Evolutionary conservation across 2,329 filamentous ascomycete genomes (phyloP).

Genomic region (Hypomyces perniciosus): DNA sequence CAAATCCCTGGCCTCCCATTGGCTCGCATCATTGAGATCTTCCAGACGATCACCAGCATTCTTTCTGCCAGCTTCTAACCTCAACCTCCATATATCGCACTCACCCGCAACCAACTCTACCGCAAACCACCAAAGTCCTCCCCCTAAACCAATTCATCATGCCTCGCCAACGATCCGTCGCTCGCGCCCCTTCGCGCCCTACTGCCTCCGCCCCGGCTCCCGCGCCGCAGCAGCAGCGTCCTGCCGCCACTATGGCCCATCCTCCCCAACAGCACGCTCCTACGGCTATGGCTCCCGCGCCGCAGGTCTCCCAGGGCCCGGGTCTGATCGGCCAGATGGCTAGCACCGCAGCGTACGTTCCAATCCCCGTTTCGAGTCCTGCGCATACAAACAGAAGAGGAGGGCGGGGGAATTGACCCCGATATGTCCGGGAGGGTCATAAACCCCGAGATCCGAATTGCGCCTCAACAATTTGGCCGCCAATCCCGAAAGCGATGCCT

Average conservation of each 20-base stretch:
- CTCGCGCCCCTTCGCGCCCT: conserved; percentile 60
- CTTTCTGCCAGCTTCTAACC: conserved; percentile 25
- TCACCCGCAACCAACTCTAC: conserved; percentile 7
- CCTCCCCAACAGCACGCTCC: conserved; percentile 41
- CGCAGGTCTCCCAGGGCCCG: conserved; percentile 57
- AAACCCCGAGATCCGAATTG: too few species aligned
- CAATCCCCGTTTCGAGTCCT: neutral
- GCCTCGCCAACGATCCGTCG: conserved; percentile 71
- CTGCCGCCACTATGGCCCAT: conserved; percentile 62
- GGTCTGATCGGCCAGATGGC: conserved; percentile 97
- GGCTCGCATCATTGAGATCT: conserved; percentile 17
- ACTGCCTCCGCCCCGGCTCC: conserved; percentile 54
- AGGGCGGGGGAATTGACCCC: neutral
- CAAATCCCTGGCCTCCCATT: conserved; percentile 25
- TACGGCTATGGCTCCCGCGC: conserved; percentile 40
- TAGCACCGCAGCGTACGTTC: conserved; percentile 87
- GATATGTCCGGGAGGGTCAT: neutral
- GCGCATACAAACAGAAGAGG: neutral
- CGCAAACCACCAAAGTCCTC: conserved; percentile 10
- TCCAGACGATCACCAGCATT: conserved; percentile 20
- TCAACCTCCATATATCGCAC: conserved; percentile 14
- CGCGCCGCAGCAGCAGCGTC: conserved; percentile 58
- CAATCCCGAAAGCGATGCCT: too few species aligned
- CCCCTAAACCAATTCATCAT: conserved; percentile 42
- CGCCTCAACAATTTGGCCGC: too few species aligned